A percentile compares a stretch with the other conserved stretches of the same genome.
phyloP scores from a whole-genome alignment of 345 rosid species.

The Lepidium africanum region DNA sequence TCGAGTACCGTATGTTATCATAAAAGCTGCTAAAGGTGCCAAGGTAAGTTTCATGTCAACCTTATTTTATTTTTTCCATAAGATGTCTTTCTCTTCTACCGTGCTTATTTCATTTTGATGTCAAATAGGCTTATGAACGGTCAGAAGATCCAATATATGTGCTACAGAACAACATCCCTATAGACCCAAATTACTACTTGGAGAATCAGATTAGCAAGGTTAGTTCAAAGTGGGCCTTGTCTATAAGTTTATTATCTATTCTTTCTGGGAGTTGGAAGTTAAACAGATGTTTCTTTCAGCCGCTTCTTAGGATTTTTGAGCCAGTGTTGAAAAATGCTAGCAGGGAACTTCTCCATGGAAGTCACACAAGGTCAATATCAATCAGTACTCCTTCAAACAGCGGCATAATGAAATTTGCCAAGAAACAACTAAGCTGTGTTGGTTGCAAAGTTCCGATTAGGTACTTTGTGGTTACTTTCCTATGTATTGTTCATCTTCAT shows the following conservation, averaged over 20 bases:
- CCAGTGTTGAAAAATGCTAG: conserved; percentile 96
- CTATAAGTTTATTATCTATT: conserved; percentile 3
- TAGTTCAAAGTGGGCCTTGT: conserved; percentile 9
- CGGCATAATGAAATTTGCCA: conserved; percentile 92
- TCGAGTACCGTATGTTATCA: conserved; percentile 90
- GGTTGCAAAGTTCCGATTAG: conserved; percentile 85
- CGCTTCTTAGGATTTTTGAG: conserved; percentile 89
- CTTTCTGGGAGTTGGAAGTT: neutral
- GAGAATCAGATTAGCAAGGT: conserved; percentile 98
- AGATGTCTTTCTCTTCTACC: neutral
- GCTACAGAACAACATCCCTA: conserved; percentile 84
- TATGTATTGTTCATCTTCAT: conserved; percentile 1
- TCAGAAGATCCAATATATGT: conserved; percentile 98
- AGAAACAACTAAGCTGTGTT: conserved; percentile 75
- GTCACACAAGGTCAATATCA: conserved; percentile 89
- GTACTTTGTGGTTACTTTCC: conserved; percentile 25
- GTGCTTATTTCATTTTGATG: conserved; percentile 6
- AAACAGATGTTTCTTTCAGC: conserved; percentile 44
- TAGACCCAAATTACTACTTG: conserved; percentile 87
- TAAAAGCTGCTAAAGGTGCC: conserved; percentile 95
- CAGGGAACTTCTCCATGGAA: conserved; percentile 84
- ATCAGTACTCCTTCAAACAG: conserved; percentile 84
- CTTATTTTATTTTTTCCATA: neutral
- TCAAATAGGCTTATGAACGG: conserved; percentile 76
- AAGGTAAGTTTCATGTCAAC: conserved; percentile 47